Percentiles rank a stretch among this genome's conserved stretches.
These are phyloP conservation scores for Cephaloascus fragrans DNA, from an alignment of 805 yeast species.

Conservation along the genomic window DNA sequence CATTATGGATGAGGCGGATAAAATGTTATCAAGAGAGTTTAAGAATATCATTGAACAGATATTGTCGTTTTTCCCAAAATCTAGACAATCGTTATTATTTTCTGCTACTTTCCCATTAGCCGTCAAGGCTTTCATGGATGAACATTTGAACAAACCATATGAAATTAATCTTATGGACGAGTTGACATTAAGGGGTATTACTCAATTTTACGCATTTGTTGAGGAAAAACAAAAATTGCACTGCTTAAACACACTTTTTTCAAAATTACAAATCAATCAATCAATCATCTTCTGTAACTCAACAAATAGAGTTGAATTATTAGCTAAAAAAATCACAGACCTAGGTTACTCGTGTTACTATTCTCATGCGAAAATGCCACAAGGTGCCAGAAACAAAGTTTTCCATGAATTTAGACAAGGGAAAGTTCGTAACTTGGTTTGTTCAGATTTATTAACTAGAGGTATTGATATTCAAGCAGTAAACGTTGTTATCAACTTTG, in stretches of 20 bases:
- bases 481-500: slow-evolving; percentile 94
- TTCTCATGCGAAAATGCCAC: slow-evolving; percentile 97
- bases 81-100: slow-evolving; percentile 71
- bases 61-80: slow-evolving; percentile 63
- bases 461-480: slow-evolving; percentile 99
- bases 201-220: slow-evolving; percentile 97
- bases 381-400: slow-evolving; percentile 92
- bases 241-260: slow-evolving; percentile 89
- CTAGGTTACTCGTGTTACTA: slow-evolving; percentile 94
- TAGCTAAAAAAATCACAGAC: slow-evolving; percentile 94
- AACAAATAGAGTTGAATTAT: slow-evolving; percentile 88
- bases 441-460: slow-evolving; percentile 92
- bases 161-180: slow-evolving; percentile 98
- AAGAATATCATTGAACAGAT: slow-evolving; percentile 81
- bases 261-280: slow-evolving; percentile 91
- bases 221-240: slow-evolving; percentile 95
- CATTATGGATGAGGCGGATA: slow-evolving; percentile 98
- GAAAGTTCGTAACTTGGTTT: slow-evolving; percentile 91
- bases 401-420: slow-evolving; percentile 99
- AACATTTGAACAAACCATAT: slow-evolving; percentile 82
- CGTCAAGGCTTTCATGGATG: slow-evolving; percentile 87
- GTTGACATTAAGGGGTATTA: slow-evolving; percentile 88
- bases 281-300: slow-evolving; percentile 96
- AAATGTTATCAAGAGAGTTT: slow-evolving; percentile 88
- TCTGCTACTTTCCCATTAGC: slow-evolving; percentile 95